Evolutionary conservation across 768 basidiomycete genomes (phyloP).

Genomic region (Rhodotorula sphaerocarpa): DNA sequence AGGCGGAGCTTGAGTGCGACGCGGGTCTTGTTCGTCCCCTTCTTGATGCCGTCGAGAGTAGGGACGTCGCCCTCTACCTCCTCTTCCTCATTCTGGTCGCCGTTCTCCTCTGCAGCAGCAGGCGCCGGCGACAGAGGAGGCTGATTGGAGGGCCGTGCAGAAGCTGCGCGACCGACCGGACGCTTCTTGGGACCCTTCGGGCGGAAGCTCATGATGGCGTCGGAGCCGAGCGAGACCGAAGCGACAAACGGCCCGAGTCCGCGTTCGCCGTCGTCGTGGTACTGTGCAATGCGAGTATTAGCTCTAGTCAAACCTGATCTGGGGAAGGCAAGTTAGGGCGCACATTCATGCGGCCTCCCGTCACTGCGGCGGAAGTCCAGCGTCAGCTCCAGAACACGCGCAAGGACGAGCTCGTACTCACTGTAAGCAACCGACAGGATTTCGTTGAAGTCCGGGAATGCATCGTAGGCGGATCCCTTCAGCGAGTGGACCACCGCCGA

Average conservation of each 20-base stretch:
- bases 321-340: background rate
- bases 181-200: conserved; percentile 27
- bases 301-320: background rate
- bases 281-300: conserved; percentile 2
- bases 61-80: background rate
- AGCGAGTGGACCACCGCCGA: conserved; percentile 18
- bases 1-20: conserved; percentile 1
- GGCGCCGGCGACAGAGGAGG: background rate
- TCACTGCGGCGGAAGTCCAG: conserved; percentile 3
- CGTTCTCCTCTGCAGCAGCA: background rate
- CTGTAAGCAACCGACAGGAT: conserved; percentile 36
- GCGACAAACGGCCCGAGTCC: conserved; percentile 42
- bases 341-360: conserved; percentile 29
- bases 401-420: background rate
- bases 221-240: conserved; percentile 39
- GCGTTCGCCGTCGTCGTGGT: conserved; percentile 43
- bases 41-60: background rate
- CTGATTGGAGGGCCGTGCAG: too few relatives aligned
- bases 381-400: background rate
- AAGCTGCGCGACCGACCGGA: background rate
- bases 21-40: background rate
- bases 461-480: background rate
- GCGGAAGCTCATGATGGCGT: conserved; percentile 41
- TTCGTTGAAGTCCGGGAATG: conserved; percentile 39
- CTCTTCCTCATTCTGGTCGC: background rate